phyloP scores from a whole-genome alignment of 345 rosid genomes.

The Populus nigra region DNA sequence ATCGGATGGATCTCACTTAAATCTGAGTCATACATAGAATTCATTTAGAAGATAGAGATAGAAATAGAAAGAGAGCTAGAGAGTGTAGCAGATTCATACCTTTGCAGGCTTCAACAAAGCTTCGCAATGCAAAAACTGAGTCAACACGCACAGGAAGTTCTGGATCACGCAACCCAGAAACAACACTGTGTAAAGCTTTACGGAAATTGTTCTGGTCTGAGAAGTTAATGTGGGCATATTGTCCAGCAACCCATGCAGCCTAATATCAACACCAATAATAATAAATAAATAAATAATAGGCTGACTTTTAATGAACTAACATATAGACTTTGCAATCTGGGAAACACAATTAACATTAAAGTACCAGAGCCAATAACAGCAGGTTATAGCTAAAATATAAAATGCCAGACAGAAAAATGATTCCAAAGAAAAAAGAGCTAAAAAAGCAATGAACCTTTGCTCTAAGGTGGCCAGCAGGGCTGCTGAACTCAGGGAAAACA shows the following conservation, averaged over 20 bases:
- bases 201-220: constrained; percentile 79
- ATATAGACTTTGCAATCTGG: not conserved
- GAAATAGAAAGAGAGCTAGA: not conserved
- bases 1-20: constrained; percentile 93
- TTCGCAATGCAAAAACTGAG: constrained; percentile 92
- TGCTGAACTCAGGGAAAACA: constrained; percentile 93
- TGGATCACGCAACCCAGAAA: constrained; percentile 85
- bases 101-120: constrained; percentile 90
- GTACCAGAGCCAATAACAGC: not conserved
- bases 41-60: not conserved
- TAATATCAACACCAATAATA: constrained; percentile 24
- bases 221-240: constrained; percentile 81
- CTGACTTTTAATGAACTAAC: not conserved
- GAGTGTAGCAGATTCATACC: constrained; percentile 38
- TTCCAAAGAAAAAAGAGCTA: constrained; percentile 4
- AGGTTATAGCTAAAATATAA: constrained; percentile 5
- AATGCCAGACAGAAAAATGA: constrained; percentile 4
- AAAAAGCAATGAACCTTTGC: constrained; percentile 65
- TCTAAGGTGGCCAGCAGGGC: constrained; percentile 95
- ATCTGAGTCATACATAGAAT: constrained; percentile 49
- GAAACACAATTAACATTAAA: not conserved
- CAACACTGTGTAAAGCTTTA: constrained; percentile 80
- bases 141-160: constrained; percentile 99
- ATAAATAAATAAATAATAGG: not conserved
- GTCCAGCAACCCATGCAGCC: constrained; percentile 99